Base-by-base conservation (phyloP, 345 rosid genomes). In the Euphorbia lathyris region DNA sequence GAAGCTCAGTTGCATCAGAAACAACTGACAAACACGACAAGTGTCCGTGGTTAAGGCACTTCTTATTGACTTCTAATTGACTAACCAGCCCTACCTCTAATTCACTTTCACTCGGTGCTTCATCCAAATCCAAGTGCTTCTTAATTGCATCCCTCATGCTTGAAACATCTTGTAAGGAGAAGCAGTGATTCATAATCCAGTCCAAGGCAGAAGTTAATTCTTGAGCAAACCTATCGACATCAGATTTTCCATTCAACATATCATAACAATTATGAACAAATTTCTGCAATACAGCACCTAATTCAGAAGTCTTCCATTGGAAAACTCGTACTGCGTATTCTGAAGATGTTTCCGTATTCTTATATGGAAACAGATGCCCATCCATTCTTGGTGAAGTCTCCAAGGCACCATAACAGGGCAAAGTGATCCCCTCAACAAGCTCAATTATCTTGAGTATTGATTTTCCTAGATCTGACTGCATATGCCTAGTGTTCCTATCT, bases 121-220 rank as follows among this genome's bases (percentile, higher is more conserved):
- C 97, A 76, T 88, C 97, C 88, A 92, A 83, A 38, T 90, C 85
- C 32, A 81, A 78, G 55, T 84, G 84, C 80, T 86, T 90, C 81
- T 81, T 83, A 29, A 88, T 77, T 69, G 80, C 92, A 67, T 88
- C 84, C 78, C 77, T 87, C 93, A 87, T 94, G 90, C 89, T 87
- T 67, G 97, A 84, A 86, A 90, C 96, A 82, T 91, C 96, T 85
- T 91, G 97, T 61, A 91, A 82, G 66, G 99, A 90, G 74, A 91
- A 91, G 67, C 99, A 91, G 43, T 91, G 95, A 76, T 85, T 91
- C 70, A 90, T 81, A 60, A 85, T 85, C 97, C 99, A 95, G 66
- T 88, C 96, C 78, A 95, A 70, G 63, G 92, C 65, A 61, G 77
- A 76, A 77, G 82, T 72, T 40, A 90, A 72, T 75, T 88, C 97